These are phyloP conservation scores for Coprinopsis cinerea DNA, from an alignment of 768 basidiomycete species.

Conservation along the genomic window DNA sequence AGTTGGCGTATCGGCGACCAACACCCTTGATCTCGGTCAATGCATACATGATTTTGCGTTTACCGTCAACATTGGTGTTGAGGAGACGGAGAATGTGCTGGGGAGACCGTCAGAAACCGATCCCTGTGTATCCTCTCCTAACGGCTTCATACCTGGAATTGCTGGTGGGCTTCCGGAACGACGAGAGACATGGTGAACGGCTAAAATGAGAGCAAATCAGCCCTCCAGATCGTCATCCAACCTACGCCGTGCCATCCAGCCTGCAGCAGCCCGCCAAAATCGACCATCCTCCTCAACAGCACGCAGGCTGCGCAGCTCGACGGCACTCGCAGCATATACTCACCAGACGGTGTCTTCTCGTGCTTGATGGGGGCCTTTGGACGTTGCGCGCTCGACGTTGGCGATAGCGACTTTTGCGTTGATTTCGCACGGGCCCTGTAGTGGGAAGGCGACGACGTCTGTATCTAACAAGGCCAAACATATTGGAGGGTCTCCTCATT, in stretches of 20 bases:
- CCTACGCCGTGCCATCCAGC: constrained; percentile 6
- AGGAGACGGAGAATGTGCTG: constrained; percentile 99
- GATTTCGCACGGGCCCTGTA: not conserved
- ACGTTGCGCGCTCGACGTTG: constrained; percentile 8
- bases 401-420: not conserved
- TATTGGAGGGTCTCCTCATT: too few species aligned
- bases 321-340: constrained; percentile 4
- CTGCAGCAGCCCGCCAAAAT: not conserved
- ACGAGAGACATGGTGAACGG: constrained; percentile 83
- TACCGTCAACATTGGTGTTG: constrained; percentile 99
- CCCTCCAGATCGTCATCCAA: constrained; percentile 8
- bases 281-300: not conserved
- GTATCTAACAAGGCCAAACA: too few species aligned
- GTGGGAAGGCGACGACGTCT: too few species aligned
- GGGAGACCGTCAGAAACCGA: constrained; percentile 4
- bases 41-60: constrained; percentile 99
- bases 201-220: constrained; percentile 17
- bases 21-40: constrained; percentile 99
- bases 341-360: constrained; percentile 5
- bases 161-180: constrained; percentile 89
- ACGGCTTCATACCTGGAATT: constrained; percentile 70
- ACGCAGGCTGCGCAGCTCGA: not conserved
- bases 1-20: constrained; percentile 95
- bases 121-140: not conserved
- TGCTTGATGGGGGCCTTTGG: constrained; percentile 1